phyloP scores from a whole-genome alignment of 495 filamentous ascomycete species.

The Darksidea phi region DNA sequence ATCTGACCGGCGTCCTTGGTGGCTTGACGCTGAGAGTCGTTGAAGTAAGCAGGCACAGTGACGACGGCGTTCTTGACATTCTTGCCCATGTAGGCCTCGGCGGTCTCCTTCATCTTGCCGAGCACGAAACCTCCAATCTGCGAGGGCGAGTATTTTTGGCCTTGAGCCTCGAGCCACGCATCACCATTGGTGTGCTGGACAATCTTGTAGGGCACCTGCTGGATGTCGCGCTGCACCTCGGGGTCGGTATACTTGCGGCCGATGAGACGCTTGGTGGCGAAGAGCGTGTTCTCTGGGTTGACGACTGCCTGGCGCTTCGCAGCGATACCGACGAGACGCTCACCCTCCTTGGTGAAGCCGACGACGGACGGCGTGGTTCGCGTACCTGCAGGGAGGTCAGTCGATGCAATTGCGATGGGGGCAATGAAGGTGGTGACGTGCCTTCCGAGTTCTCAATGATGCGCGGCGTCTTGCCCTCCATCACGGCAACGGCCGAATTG shows the following conservation, averaged over 20 bases:
- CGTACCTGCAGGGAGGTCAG: conserved; percentile 59
- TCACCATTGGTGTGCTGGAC: conserved; percentile 97
- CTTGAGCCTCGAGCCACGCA: conserved; percentile 94
- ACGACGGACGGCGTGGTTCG: conserved; percentile 97
- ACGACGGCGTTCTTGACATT: conserved; percentile 91
- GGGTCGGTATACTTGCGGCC: conserved; percentile 95
- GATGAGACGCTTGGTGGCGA: conserved; percentile 99
- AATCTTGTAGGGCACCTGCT: conserved; percentile 99
- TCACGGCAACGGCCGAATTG: conserved; percentile 95
- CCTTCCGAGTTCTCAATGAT: conserved; percentile 98
- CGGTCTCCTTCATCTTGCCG: conserved; percentile 98
- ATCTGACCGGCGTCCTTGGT: conserved; percentile 98
- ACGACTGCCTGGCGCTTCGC: conserved; percentile 99
- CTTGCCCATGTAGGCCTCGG: conserved; percentile 86
- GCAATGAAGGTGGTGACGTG: conserved; percentile 47
- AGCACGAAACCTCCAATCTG: conserved; percentile 97
- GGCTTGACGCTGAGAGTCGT: conserved; percentile 95
- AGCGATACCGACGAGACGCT: conserved; percentile 95
- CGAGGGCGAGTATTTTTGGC: conserved; percentile 95
- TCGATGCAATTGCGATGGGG: conserved; percentile 17
- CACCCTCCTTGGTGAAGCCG: conserved; percentile 94
- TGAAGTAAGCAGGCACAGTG: conserved; percentile 97
- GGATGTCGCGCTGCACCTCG: conserved; percentile 97
- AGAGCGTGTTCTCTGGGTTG: conserved; percentile 98
- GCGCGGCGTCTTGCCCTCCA: conserved; percentile 92